These are phyloP conservation scores for Tilletia caries DNA, from an alignment of 1,284 basidiomycete species.

Conservation along the genomic window DNA sequence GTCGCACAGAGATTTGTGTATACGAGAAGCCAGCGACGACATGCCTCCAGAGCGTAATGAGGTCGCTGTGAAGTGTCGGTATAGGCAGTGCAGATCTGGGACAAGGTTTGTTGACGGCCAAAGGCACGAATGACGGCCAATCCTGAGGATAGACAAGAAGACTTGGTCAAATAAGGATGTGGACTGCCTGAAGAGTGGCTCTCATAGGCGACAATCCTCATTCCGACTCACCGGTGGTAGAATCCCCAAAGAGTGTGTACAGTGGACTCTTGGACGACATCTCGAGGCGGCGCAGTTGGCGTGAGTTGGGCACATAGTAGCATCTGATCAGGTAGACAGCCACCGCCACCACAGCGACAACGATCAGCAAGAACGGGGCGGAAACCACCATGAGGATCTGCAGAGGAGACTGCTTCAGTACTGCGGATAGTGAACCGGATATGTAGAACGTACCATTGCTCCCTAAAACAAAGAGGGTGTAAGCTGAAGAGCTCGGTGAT, in stretches of 20 bases:
- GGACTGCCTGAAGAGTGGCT: too few species aligned
- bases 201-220: not conserved
- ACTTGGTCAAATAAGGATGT: not conserved
- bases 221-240: not conserved
- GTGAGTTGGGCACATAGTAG: conserved; percentile 35
- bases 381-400: conserved; percentile 29
- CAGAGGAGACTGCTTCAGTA: not conserved
- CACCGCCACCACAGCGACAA: conserved; percentile 16
- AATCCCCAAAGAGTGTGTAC: conserved; percentile 32
- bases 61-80: conserved; percentile 28
- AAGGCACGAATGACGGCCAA: conserved; percentile 36
- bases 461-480: not conserved
- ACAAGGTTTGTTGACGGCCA: conserved; percentile 23
- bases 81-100: conserved; percentile 26
- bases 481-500: too few species aligned
- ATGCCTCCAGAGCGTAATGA: conserved; percentile 31
- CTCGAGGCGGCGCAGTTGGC: conserved; percentile 36
- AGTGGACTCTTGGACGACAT: conserved; percentile 35
- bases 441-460: not conserved
- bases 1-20: conserved; percentile 29
- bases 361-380: conserved; percentile 28
- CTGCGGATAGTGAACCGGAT: not conserved
- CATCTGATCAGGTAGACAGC: conserved; percentile 24
- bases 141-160: conserved; percentile 22
- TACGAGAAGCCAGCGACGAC: conserved; percentile 42